These are phyloP conservation scores for Globisporangium okanoganense DNA, from an alignment of 352 stramenopile species.

Conservation along the genomic window DNA sequence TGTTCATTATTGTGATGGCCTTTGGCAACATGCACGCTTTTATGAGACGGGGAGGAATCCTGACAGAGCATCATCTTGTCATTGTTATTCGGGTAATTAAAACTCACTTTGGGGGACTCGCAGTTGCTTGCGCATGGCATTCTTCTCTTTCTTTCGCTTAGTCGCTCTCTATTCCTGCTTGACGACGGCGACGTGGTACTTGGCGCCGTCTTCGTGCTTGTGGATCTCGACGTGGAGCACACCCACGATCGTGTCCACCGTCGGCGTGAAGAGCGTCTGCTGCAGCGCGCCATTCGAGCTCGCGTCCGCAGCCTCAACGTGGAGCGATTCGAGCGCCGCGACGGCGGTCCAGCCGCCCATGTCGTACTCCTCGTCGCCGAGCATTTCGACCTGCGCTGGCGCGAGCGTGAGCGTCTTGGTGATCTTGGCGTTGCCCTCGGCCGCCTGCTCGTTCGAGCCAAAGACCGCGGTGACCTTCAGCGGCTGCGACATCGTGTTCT, in stretches of 20 bases:
- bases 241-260: conserved; percentile 49
- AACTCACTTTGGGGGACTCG: background rate
- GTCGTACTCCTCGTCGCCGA: conserved; percentile 72
- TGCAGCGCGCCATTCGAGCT: conserved; percentile 18
- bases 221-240: conserved; percentile 63
- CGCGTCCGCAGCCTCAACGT: conserved; percentile 39
- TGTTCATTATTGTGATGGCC: too few relatives aligned
- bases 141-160: background rate
- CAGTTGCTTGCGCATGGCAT: background rate
- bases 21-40: too few relatives aligned
- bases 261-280: conserved; percentile 49
- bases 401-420: conserved; percentile 46
- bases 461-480: conserved; percentile 64
- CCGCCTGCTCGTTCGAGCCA: conserved; percentile 66
- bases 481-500: conserved; percentile 53
- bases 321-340: conserved; percentile 50
- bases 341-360: conserved; percentile 74
- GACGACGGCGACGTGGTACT: conserved; percentile 38
- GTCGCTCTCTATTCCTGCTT: conserved; percentile 27
- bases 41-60: too few relatives aligned
- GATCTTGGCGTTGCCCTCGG: conserved; percentile 65
- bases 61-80: too few relatives aligned
- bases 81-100: background rate
- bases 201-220: conserved; percentile 24
- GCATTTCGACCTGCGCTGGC: conserved; percentile 27